Evolutionary conservation across 2,329 filamentous ascomycete genomes (phyloP), one percentile per base, ranked within the genome.

Genomic region (Pestalotiopsis sp.): DNA sequence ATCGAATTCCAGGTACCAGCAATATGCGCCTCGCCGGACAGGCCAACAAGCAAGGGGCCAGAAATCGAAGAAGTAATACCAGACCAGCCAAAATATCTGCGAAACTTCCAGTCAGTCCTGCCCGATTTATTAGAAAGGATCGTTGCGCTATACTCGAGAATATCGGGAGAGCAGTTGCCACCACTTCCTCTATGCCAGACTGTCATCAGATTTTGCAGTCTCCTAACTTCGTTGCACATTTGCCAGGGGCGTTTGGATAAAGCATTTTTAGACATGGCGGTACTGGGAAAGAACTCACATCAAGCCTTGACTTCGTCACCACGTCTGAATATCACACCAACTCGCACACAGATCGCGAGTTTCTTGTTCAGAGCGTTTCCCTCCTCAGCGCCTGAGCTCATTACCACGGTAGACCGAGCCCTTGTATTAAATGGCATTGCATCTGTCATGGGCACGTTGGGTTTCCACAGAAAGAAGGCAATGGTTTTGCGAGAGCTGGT

Each of bases 401-500:
- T 97, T 66, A 92, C 91, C 2, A 89, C 92, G 4, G 89, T 90
- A 11, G 95, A 97, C 79, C 87, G 92, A 25, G 90, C 93, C 12
- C 89, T 92, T 11, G 91, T 98, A 45, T 84, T 98, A 17, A 91
- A 94, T 72, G 95, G 94, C 13, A 94, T 98, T 72, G 92, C 94
- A 7, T 90, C 92, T n/a, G 90, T 97, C n/a, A 84, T 98, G 11
- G 92, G 93, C 0, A 85, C 89, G 5, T 81, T 99, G 7, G 93
- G 93, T 1, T 88, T 95, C 70, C 90, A 94, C 69, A 89, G 96
- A 68, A 98, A 98, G 81, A 97, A 97, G 80, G 94, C 93, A 4
- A 92, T 98, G 82, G 90, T 98, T 0, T 87, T 97, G 74, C 91
- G 93, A 73, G 94, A 98, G 76, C 86, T 98, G 64, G 87, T 99